Conservation (phyloP, 1,139 yeast genomes). For the Magnusiomyces suaveolens region DNA sequence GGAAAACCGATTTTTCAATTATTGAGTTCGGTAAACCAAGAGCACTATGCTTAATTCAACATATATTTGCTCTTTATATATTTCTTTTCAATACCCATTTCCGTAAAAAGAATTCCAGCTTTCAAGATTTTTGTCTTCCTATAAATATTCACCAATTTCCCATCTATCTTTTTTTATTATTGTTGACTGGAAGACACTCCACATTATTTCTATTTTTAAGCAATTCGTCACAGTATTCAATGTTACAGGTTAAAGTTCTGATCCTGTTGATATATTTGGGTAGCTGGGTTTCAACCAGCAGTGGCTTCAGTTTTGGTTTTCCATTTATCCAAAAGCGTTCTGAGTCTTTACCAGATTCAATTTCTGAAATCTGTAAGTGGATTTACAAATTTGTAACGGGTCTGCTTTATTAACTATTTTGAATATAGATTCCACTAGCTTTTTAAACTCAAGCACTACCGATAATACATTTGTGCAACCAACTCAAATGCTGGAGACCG, state of each 20-base stretch:
- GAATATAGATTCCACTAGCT: not conserved
- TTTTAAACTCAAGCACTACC: not conserved
- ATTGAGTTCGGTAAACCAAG: not conserved
- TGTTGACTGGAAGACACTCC: not conserved
- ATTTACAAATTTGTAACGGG: not conserved
- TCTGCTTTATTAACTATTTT: not conserved
- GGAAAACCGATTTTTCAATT: not conserved
- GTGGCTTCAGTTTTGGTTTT: not conserved
- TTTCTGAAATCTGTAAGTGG: not conserved
- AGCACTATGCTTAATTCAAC: not conserved
- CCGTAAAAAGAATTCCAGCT: not conserved
- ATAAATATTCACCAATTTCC: not conserved
- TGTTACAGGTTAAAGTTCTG: not conserved
- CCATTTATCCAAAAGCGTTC: not conserved
- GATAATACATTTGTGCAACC: not conserved
- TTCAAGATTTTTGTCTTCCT: not conserved
- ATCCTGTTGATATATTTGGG: not conserved
- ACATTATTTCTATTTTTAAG: not conserved
- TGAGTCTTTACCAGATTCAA: not conserved
- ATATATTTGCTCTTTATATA: not conserved
- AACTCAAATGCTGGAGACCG: too few relatives aligned
- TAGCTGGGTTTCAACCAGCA: not conserved
- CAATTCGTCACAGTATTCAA: not conserved
- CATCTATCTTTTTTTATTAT: not conserved
- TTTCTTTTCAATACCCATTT: not conserved